Base-by-base conservation (phyloP, 177 flowering plant species). In the Vitis hybrid region DNA sequence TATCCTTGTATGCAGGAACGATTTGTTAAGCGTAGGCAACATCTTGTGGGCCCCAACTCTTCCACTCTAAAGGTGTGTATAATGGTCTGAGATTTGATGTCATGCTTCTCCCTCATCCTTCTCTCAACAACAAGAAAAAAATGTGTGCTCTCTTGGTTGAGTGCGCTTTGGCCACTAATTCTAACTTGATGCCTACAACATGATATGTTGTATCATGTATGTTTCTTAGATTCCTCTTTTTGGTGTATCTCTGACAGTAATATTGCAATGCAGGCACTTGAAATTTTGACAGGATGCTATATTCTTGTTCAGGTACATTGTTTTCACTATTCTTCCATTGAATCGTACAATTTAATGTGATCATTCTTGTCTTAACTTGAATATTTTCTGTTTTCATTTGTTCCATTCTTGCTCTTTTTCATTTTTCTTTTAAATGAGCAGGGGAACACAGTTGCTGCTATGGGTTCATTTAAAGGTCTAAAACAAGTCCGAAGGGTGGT, bases 381-480 rank as follows among this genome's bases (percentile, higher is more conserved):
- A 35, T 35, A 35, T 35, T 35, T 35, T 6, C 46, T 35, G 46
- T 35, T 35, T 6, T 6, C 6, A 35, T 35, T 35, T 35, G 46
- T 35, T 35, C 46, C 5, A 35, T 35, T 35, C 1, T 35, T 35
- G 46, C 5, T 13, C 14, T 58, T 11, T 60, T 9, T 49, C 51
- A 3, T 56, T 73, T 35, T 65, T 54, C 62, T 78, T 67, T 10
- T 66, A 2, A 70, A 70, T 73, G 48, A 56, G 57, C 73, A 93
- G 98, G 99, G 98, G 71, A 88, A 86, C 70, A 90, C 97, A 16
- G 98, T 92, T 69, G 83, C 99, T 76, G 95, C 97, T 49, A 95
- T 95, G 99, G 99, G 99, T 56, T 85, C 97, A 59, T 89, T 81
- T 67, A 93, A 93, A 79, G 97, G 94, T 62, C 78, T 95, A 58